phyloP scores from a whole-genome alignment of 202 grass and related monocot genomes.

The Zizania palustris region DNA sequence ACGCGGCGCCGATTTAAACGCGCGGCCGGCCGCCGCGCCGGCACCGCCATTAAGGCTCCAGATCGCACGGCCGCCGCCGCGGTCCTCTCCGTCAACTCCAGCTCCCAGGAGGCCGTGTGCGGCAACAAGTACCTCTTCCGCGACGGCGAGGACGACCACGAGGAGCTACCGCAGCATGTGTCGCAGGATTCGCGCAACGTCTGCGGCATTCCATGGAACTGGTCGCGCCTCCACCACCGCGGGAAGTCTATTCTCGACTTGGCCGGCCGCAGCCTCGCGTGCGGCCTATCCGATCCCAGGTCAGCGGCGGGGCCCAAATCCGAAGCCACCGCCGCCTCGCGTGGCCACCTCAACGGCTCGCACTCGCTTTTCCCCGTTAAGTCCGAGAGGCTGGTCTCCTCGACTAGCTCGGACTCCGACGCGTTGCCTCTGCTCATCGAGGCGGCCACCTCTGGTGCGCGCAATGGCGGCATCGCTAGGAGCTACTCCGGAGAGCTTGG shows the following conservation, averaged over 20 bases:
- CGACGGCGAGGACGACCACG: constrained; percentile 27
- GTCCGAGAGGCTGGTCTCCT: constrained; percentile 62
- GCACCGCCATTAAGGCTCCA: constrained; percentile 1
- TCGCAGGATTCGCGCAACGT: constrained; percentile 67
- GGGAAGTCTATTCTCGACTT: constrained; percentile 85
- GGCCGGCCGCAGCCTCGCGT: constrained; percentile 73
- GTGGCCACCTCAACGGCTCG: constrained; percentile 36
- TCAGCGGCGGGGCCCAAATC: constrained; percentile 44
- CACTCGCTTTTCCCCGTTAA: constrained; percentile 56
- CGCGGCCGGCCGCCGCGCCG: constrained; percentile 39
- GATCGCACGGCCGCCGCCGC: constrained; percentile 29
- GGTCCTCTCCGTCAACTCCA: constrained; percentile 63
- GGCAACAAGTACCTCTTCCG: constrained; percentile 59
- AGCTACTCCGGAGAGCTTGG: constrained; percentile 83
- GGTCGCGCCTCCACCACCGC: constrained; percentile 89
- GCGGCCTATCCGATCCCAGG: constrained; percentile 76
- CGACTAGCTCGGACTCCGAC: constrained; percentile 77
- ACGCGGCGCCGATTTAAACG: constrained; percentile 60
- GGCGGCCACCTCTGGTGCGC: constrained; percentile 29
- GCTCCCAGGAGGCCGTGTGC: constrained; percentile 77
- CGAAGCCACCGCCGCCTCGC: constrained; percentile 44
- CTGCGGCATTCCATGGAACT: constrained; percentile 94
- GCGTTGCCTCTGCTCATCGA: constrained; percentile 65
- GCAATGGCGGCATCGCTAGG: constrained; percentile 37
- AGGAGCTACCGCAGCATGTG: constrained; percentile 59